Percentiles rank a stretch among this genome's conserved stretches.
Evolutionary conservation across 495 filamentous ascomycete genomes (phyloP).

Genomic region (Opeltia flavorubescens): DNA sequence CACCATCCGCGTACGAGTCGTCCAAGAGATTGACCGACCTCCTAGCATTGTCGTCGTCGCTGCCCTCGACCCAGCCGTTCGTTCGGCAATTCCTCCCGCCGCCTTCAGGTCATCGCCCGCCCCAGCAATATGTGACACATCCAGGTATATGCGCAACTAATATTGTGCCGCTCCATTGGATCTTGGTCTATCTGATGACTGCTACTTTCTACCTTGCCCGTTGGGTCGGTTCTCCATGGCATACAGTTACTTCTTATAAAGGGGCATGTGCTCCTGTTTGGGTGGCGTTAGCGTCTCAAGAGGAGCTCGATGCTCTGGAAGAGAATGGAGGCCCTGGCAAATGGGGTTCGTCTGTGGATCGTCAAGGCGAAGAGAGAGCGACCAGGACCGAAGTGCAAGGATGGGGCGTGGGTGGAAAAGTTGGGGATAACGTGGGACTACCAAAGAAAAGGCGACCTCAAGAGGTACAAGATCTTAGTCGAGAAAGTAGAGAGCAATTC

Average conservation of each 20-base stretch:
- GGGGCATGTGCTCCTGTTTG: conserved; percentile 65
- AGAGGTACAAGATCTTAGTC: conserved; percentile 42
- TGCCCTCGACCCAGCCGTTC: conserved; percentile 47
- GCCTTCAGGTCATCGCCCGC: conserved; percentile 15
- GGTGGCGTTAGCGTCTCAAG: conserved; percentile 58
- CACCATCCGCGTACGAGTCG: conserved; percentile 57
- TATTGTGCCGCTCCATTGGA: conserved; percentile 54
- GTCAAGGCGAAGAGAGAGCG: conserved; percentile 41
- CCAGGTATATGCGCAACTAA: conserved; percentile 75
- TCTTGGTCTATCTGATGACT: conserved; percentile 52
- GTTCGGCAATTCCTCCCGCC: conserved; percentile 32
- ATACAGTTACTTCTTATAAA: conserved; percentile 58
- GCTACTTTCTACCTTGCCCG: conserved; percentile 56
- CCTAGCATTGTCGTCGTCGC: conserved; percentile 56
- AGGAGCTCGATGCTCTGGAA: conserved; percentile 47
- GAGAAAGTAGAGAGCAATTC: conserved; percentile 53
- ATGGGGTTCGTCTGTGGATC: conserved; percentile 64
- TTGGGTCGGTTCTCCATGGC: conserved; percentile 77
- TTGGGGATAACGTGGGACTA: conserved; percentile 37
- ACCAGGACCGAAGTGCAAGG: conserved; percentile 67
- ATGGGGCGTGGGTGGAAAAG: conserved; percentile 66
- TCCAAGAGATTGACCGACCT: conserved; percentile 79
- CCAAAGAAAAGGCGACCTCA: conserved; percentile 34
- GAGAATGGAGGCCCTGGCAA: conserved; percentile 48
- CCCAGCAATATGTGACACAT: conserved; percentile 63